These are phyloP conservation scores for Neofusicoccum parvum DNA, from an alignment of 2,329 filamentous ascomycete genomes.

Conservation along the genomic window DNA sequence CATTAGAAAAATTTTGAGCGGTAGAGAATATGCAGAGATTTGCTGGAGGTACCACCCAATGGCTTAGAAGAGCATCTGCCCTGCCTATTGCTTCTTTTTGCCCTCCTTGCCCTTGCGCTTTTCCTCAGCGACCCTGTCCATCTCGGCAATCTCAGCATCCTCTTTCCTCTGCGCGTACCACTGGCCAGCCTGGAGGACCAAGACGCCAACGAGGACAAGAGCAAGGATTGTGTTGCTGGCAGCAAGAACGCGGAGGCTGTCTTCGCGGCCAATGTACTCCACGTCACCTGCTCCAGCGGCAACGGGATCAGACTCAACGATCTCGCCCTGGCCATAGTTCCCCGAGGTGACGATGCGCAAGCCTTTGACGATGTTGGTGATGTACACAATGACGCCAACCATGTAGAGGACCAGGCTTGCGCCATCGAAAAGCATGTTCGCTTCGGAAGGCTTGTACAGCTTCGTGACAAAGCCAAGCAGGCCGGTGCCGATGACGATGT, in stretches of 20 bases:
- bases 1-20: background rate
- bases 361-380: constrained; percentile 95
- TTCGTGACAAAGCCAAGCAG: constrained; percentile 86
- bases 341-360: constrained; percentile 79
- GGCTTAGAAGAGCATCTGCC: background rate
- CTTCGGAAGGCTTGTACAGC: constrained; percentile 89
- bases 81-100: constrained; percentile 29
- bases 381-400: constrained; percentile 88
- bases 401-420: constrained; percentile 72
- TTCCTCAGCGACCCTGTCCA: constrained; percentile 57
- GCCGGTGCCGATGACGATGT: constrained; percentile 87
- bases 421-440: constrained; percentile 92
- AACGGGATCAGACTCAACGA: constrained; percentile 36
- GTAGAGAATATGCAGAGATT: background rate
- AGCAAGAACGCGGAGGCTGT: constrained; percentile 85
- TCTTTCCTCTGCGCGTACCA: constrained; percentile 99
- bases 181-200: constrained; percentile 93
- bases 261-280: constrained; percentile 78
- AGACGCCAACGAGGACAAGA: constrained; percentile 84
- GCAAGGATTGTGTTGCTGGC: constrained; percentile 97
- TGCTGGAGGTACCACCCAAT: background rate
- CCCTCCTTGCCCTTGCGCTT: constrained; percentile 47
- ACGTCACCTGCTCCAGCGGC: constrained; percentile 39
- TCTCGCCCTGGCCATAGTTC: constrained; percentile 56
- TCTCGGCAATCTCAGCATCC: constrained; percentile 71